These are phyloP conservation scores for Phyllachora maydis DNA, from an alignment of 2,329 filamentous ascomycete species.

Conservation along the genomic window DNA sequence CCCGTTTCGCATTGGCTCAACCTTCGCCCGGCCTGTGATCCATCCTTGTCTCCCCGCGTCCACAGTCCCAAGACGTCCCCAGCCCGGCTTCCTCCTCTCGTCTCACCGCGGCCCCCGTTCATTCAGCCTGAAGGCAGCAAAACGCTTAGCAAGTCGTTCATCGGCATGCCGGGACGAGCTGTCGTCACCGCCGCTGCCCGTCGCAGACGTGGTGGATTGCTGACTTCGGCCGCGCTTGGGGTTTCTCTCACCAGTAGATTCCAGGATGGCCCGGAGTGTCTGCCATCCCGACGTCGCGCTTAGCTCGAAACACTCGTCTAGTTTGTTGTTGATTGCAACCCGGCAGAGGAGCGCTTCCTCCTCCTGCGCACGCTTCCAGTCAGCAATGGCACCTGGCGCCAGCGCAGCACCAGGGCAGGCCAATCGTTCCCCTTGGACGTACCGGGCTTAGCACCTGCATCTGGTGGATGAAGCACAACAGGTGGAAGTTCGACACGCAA, in stretches of 20 bases:
- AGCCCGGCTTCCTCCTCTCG: too few species aligned
- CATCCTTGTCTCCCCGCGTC: too few species aligned
- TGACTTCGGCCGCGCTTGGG: conserved; percentile 53
- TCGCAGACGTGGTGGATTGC: too few species aligned
- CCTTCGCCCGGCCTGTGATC: too few species aligned
- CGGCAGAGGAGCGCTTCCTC: conserved; percentile 74
- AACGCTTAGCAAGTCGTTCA: conserved; percentile 43
- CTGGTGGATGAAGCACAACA: conserved; percentile 69
- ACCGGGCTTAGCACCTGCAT: conserved; percentile 77
- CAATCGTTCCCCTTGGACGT: too few species aligned
- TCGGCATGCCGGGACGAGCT: conserved; percentile 14
- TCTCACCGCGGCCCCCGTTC: too few species aligned
- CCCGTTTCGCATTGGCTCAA: too few species aligned
- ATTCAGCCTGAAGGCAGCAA: conserved; percentile 45
- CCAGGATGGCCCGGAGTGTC: conserved; percentile 77
- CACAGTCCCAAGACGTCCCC: too few species aligned
- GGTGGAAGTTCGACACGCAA: conserved; percentile 90
- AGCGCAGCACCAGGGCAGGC: too few species aligned
- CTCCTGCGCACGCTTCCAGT: conserved; percentile 35
- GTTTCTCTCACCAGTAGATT: conserved; percentile 93
- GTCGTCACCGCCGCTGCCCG: conserved; percentile 8
- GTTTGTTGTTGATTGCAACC: conserved; percentile 63
- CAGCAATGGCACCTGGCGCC: conserved; percentile 1
- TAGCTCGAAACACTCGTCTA: conserved; percentile 63
- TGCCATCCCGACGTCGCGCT: conserved; percentile 83